Conservation (phyloP, 2,329 filamentous ascomycete species). For the Xenoacremonium recifei region DNA sequence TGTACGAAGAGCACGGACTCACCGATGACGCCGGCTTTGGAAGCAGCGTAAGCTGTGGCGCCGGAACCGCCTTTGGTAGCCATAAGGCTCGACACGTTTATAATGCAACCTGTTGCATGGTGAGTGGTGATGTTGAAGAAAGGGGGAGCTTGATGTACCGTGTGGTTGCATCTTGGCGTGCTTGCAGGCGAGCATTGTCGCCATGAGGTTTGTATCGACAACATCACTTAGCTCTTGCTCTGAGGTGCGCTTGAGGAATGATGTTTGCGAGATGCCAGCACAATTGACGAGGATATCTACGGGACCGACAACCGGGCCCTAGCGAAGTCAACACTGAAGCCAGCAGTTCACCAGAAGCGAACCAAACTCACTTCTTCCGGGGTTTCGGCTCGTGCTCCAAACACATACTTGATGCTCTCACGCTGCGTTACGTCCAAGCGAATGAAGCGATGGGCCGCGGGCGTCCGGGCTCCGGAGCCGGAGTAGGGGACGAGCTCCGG, state of each 20-base stretch:
- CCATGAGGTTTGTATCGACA: conserved; percentile 68
- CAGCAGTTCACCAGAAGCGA: neutral
- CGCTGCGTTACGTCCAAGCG: conserved; percentile 30
- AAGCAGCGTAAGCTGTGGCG: conserved; percentile 71
- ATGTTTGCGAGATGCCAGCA: conserved; percentile 69
- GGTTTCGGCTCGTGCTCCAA: conserved; percentile 16
- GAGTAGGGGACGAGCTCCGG: conserved; percentile 28
- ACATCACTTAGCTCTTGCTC: conserved; percentile 53
- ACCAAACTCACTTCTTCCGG: too few relatives aligned
- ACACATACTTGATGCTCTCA: conserved; percentile 29
- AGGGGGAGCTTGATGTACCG: conserved; percentile 21
- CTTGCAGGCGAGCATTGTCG: conserved; percentile 63
- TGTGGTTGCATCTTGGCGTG: conserved; percentile 34
- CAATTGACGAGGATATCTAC: conserved; percentile 72
- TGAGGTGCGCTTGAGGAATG: conserved; percentile 57
- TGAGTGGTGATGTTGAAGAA: neutral
- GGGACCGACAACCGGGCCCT: conserved; percentile 25
- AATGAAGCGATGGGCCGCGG: conserved; percentile 32
- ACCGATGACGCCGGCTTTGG: conserved; percentile 78
- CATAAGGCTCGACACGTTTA: conserved; percentile 79
- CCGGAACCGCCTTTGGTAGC: conserved; percentile 68
- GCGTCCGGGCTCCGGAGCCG: conserved; percentile 9
- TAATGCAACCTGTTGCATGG: conserved; percentile 58
- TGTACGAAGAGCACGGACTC: conserved; percentile 23
- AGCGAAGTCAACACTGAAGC: neutral